Conservation (phyloP, 2,329 filamentous ascomycete genomes). For the Fusarium graminum region DNA sequence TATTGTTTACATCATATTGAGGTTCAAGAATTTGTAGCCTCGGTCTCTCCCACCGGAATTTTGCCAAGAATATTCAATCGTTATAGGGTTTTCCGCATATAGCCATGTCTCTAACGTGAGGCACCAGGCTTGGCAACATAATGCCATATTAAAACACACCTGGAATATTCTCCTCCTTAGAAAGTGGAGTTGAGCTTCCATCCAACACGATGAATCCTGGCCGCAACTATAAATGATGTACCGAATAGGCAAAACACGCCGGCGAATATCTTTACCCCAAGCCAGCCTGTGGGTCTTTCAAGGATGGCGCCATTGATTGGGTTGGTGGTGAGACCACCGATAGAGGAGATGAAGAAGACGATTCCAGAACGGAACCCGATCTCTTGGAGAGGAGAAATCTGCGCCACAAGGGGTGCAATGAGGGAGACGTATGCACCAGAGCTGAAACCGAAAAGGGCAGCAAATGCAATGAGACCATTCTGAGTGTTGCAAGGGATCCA, state of each 20-base stretch:
- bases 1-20: too few relatives aligned
- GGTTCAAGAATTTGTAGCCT: too few relatives aligned
- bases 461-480: constrained; percentile 54
- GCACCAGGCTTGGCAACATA: too few relatives aligned
- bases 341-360: constrained; percentile 65
- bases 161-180: constrained; percentile 1
- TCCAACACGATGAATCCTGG: constrained; percentile 33
- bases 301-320: constrained; percentile 67
- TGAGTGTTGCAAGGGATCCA: constrained; percentile 56
- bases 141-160: background rate
- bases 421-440: constrained; percentile 59
- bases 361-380: constrained; percentile 53
- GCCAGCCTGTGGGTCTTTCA: constrained; percentile 48
- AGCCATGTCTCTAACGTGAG: too few relatives aligned
- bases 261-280: constrained; percentile 55
- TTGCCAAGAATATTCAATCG: too few relatives aligned
- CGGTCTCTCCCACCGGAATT: too few relatives aligned
- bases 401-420: constrained; percentile 56
- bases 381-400: constrained; percentile 51
- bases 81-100: too few relatives aligned
- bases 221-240: constrained; percentile 17
- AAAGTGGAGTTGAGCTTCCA: constrained; percentile 33
- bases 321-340: constrained; percentile 68
- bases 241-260: constrained; percentile 40
- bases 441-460: constrained; percentile 58